Evolutionary conservation across 345 rosid species (phyloP).

Genomic region (Sisymbrium altissimum): DNA sequence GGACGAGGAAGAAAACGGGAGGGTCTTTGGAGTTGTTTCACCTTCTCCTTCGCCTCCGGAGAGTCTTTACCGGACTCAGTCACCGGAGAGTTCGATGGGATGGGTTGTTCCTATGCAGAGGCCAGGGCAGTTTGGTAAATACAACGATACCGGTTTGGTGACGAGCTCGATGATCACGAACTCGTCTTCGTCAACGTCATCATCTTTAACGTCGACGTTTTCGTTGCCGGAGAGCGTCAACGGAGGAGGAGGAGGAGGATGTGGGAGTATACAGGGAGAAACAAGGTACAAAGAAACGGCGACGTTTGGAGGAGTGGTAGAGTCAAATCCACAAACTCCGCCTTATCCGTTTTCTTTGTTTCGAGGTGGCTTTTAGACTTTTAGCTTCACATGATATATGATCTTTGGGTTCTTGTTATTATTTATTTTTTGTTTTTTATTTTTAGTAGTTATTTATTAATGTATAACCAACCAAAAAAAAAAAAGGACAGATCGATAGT

Average conservation of each 20-base stretch:
- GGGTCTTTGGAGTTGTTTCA: conserved; percentile 36
- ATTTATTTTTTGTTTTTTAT: neutral
- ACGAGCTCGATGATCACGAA: neutral
- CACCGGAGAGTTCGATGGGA: conserved; percentile 39
- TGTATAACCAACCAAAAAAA: neutral
- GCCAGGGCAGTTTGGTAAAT: conserved; percentile 18
- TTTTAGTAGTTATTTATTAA: neutral
- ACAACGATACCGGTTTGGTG: neutral
- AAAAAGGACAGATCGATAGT: conserved; percentile 18
- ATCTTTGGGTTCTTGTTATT: conserved; percentile 24
- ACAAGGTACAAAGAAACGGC: conserved; percentile 19
- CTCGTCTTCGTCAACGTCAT: conserved; percentile 6
- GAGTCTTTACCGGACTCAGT: conserved; percentile 13
- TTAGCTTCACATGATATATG: conserved; percentile 34
- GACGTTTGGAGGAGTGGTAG: conserved; percentile 42
- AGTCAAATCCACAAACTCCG: conserved; percentile 40
- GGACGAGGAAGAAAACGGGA: conserved; percentile 55
- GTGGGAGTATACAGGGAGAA: conserved; percentile 18
- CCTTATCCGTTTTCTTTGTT: conserved; percentile 84
- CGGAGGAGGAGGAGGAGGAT: conserved; percentile 9
- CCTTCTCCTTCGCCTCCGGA: conserved; percentile 44
- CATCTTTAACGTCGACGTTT: conserved; percentile 26
- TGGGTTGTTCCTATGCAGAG: conserved; percentile 27
- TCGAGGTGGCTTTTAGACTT: conserved; percentile 64
- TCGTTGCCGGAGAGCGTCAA: conserved; percentile 31